phyloP scores from a whole-genome alignment of 495 filamentous ascomycete genomes.

The Viridothelium virens region DNA sequence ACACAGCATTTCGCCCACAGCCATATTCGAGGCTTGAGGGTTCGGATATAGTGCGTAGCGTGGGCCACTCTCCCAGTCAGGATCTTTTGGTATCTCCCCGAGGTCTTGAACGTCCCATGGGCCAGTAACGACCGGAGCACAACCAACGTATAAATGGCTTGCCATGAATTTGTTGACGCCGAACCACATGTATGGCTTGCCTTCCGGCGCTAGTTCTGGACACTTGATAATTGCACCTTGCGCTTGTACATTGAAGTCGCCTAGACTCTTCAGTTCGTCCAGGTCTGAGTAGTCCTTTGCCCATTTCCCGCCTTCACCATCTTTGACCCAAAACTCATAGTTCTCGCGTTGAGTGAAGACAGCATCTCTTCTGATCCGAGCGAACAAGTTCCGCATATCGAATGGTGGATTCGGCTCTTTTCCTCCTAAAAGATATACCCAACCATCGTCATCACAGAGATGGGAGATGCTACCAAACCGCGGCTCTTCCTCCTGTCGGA shows the following conservation, averaged over 20 bases:
- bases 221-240: constrained; percentile 16
- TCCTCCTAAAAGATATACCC: constrained; percentile 7
- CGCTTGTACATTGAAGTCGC: constrained; percentile 14
- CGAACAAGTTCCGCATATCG: background rate
- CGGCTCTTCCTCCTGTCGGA: background rate
- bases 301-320: constrained; percentile 12
- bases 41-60: constrained; percentile 17
- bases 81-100: constrained; percentile 14
- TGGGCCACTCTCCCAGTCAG: constrained; percentile 6
- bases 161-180: constrained; percentile 15
- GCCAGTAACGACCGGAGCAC: constrained; percentile 10
- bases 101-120: constrained; percentile 18
- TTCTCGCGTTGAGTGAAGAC: constrained; percentile 3
- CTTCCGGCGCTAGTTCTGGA: constrained; percentile 11
- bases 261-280: constrained; percentile 12
- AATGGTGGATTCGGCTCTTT: constrained; percentile 3
- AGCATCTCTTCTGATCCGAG: constrained; percentile 1
- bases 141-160: constrained; percentile 15
- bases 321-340: constrained; percentile 9
- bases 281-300: constrained; percentile 6
- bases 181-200: constrained; percentile 19
- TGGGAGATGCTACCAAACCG: constrained; percentile 7
- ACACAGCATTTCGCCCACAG: constrained; percentile 12
- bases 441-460: constrained; percentile 3
- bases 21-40: constrained; percentile 8